Percentiles rank a stretch among this genome's conserved stretches.
phyloP scores from a whole-genome alignment of 2,329 filamentous ascomycete species.

The Didymella lethalis region DNA sequence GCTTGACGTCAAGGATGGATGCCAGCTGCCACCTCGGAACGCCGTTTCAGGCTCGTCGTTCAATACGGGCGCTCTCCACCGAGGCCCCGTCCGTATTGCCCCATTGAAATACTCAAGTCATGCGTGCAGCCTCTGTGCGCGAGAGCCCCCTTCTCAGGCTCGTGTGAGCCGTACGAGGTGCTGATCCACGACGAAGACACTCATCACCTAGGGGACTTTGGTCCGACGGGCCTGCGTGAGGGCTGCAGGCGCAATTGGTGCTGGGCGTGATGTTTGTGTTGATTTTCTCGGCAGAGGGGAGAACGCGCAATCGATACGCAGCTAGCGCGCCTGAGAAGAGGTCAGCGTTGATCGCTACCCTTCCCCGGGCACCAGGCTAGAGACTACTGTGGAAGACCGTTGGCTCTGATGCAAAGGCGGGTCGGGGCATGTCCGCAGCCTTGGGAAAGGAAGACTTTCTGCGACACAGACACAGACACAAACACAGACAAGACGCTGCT shows the following conservation, averaged over 20 bases:
- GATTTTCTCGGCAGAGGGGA: constrained; percentile 9
- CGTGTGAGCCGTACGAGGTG: constrained; percentile 10
- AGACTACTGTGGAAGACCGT: background rate
- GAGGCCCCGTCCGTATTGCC: constrained; percentile 18
- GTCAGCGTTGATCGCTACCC: constrained; percentile 14
- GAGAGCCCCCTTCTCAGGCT: constrained; percentile 3
- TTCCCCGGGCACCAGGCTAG: constrained; percentile 13
- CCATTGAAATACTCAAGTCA: constrained; percentile 17
- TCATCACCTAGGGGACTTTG: constrained; percentile 6
- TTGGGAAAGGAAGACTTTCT: constrained; percentile 9
- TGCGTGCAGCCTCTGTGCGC: constrained; percentile 13
- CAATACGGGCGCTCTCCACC: constrained; percentile 18
- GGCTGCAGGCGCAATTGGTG: background rate
- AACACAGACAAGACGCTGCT: constrained; percentile 1
- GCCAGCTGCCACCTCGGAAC: constrained; percentile 18
- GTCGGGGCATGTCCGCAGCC: constrained; percentile 13
- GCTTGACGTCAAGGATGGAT: constrained; percentile 28
- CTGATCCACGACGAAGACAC: background rate
- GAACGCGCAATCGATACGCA: constrained; percentile 39
- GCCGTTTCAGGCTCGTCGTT: constrained; percentile 21
- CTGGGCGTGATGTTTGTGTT: constrained; percentile 13
- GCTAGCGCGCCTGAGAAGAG: background rate
- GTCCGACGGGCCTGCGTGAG: background rate
- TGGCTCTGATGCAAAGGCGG: constrained; percentile 21
- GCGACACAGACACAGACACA: constrained; percentile 10